phyloP scores from a whole-genome alignment of 225 moss, liverwort and hornwort genomes.

The Pseudoscleropodium purum region DNA sequence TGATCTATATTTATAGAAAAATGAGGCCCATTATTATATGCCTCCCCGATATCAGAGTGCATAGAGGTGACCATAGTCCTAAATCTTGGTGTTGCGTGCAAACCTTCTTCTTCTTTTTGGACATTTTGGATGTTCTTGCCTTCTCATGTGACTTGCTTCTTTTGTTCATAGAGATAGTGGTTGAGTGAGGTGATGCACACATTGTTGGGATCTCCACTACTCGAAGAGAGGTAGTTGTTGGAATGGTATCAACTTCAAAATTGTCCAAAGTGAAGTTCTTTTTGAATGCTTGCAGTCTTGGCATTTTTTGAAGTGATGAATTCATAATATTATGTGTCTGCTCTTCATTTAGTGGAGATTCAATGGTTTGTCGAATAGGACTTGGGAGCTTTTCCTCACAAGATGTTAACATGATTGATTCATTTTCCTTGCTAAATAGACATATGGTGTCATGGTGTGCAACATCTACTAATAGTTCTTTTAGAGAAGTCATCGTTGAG shows the following conservation, averaged over 20 bases:
- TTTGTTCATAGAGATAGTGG: not conserved
- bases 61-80: fast-evolving
- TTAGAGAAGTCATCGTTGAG: not conserved
- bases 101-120: not conserved
- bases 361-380: not conserved
- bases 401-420: not conserved
- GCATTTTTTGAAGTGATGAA: not conserved
- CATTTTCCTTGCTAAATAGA: not conserved
- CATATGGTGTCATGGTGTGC: not conserved
- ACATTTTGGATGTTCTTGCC: not conserved
- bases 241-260: not conserved
- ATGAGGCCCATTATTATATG: not conserved
- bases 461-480: not conserved
- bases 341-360: not conserved
- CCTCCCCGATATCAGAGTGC: fast-evolving
- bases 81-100: not conserved
- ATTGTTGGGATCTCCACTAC: not conserved
- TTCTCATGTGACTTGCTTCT: not conserved
- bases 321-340: not conserved
- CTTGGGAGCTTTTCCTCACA: not conserved
- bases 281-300: not conserved
- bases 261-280: not conserved
- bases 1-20: not conserved
- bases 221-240: not conserved
- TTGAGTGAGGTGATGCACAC: not conserved